Evolutionary conservation across 768 basidiomycete genomes (phyloP), one percentile per base, ranked within the genome.

Genomic region (Mrakia blollopis): DNA sequence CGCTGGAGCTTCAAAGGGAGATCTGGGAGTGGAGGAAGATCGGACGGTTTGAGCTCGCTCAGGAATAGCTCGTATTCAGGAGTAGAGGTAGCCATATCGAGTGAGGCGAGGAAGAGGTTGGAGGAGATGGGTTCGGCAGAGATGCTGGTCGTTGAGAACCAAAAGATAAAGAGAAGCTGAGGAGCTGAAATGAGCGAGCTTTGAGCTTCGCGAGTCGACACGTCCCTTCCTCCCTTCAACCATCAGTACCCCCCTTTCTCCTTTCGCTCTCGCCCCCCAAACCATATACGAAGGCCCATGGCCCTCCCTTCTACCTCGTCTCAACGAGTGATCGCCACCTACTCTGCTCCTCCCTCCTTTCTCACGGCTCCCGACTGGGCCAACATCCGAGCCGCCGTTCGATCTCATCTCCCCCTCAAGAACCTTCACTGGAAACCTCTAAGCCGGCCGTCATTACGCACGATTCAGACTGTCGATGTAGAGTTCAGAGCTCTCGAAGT

Each of bases 351-450:
- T 28, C 76, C 76, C 3, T 50, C 71, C 13, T 77, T 77, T 41
- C 72, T 77, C 14, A 77, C 76, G 25, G 72, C 76, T 47, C 76
- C 76, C 44, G 76, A 77, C 32, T 77, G 76, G 76, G 71, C 76
- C 47, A 77, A 77, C 71, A 68, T 77, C 71, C 71, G 76, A 9
- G 41, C 62, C 21, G 39, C 76, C 23, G 41, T 77, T 52, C 71
- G 72, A 37, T 54, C 71, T 16, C 85, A 86, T 63, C 82, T 86
- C 7, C 97, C 97, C 0, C 86, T 99, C 73, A 89, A 91, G 71
- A 95, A 91, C 84, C 88, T 98, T 37, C 93, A 98, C 83, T 98
- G 97, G 95, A 95, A 92, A 83, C 88, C 91, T 25, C 81, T 87
- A 6, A 88, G 89, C 2, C 86, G 90, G 61, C 87, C 91, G 7